Evolutionary conservation across 345 rosid genomes (phyloP).

Genomic region (Anacardium occidentale): DNA sequence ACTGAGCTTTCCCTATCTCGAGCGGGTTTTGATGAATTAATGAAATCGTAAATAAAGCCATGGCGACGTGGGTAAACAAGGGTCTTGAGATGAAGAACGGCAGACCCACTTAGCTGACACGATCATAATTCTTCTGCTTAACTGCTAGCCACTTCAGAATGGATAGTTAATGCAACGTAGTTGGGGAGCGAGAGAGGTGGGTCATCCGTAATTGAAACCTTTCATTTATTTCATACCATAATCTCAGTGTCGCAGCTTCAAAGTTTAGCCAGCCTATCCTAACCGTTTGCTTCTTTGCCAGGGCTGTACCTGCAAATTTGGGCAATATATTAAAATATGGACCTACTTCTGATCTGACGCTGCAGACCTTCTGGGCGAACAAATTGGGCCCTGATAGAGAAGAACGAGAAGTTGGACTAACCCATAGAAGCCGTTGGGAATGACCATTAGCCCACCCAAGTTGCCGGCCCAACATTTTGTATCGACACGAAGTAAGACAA

Average conservation of each 20-base stretch:
- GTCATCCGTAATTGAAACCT: slow-evolving; percentile 24
- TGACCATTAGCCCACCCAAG: neutral
- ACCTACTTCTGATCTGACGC: too few relatives aligned
- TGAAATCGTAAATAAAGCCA: neutral
- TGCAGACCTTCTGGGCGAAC: too few relatives aligned
- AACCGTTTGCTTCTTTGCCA: slow-evolving; percentile 6
- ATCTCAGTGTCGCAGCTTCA: neutral
- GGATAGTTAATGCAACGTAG: slow-evolving; percentile 36
- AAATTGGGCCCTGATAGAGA: too few relatives aligned
- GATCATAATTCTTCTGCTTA: slow-evolving; percentile 29
- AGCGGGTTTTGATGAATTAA: neutral
- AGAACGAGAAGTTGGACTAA: neutral
- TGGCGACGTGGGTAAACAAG: slow-evolving; percentile 5
- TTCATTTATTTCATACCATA: slow-evolving; percentile 18
- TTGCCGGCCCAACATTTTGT: neutral
- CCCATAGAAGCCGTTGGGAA: too few relatives aligned
- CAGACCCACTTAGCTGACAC: neutral
- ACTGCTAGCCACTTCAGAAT: slow-evolving; percentile 42
- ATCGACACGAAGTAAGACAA: too few relatives aligned
- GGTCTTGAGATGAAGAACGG: slow-evolving; percentile 3
- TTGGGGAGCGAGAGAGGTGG: slow-evolving; percentile 26
- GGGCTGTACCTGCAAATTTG: neutral
- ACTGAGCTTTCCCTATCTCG: neutral
- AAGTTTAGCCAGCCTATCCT: neutral
- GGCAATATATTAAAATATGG: too few relatives aligned